Base-by-base conservation (phyloP, 1,284 basidiomycete genomes). In the Athelia sp. region DNA sequence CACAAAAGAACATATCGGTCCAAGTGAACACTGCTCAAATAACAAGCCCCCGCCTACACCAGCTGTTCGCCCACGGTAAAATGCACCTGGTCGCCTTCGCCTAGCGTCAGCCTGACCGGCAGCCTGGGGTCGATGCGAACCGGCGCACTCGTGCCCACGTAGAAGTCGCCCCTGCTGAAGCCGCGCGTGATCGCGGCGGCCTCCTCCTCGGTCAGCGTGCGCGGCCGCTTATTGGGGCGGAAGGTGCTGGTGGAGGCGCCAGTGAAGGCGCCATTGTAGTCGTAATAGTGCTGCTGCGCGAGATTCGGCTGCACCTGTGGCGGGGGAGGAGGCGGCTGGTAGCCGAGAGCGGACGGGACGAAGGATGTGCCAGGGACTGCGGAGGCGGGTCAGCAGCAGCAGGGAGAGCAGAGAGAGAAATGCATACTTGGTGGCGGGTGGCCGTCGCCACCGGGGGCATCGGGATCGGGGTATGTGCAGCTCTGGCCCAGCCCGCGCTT, bases 31-130 rank as follows among this genome's bases (percentile, higher is more conserved):
- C n/a, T n/a, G n/a, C n/a, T n/a, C n/a, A 40, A 6, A 40, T n/a
- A n/a, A 21, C 36, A 40, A n/a, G 36, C 8, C n/a, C n/a, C n/a
- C n/a, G 8, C 22, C 43, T 63, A 76, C 46, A 78, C 72, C 54
- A 83, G 60, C 22, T 81, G 66, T 61, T 87, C 85, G 19, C 83
- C 85, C 49, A 87, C 80, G 42, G 81, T 81, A 59, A 87, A 89
- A 62, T 89, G 86, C 19, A 89, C 86, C 55, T 85, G 81, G 61
- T 89, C 86, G 23, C 85, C 85, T 58, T 89, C 86, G 15, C 86
- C 86, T 44, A 89, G 73, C 15, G 84, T 87, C 34, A 89, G 76
- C 50, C 82, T 71, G 50, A 89, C 86, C 18, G 86, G 83, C 29
- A 89, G 66, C 45, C 87, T 78, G 24, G 85, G 84, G 59, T 89